Evolutionary conservation across 352 stramenopile genomes (phyloP), one percentile per base, ranked within the genome.

Genomic region (Aphanomyces invadans): DNA sequence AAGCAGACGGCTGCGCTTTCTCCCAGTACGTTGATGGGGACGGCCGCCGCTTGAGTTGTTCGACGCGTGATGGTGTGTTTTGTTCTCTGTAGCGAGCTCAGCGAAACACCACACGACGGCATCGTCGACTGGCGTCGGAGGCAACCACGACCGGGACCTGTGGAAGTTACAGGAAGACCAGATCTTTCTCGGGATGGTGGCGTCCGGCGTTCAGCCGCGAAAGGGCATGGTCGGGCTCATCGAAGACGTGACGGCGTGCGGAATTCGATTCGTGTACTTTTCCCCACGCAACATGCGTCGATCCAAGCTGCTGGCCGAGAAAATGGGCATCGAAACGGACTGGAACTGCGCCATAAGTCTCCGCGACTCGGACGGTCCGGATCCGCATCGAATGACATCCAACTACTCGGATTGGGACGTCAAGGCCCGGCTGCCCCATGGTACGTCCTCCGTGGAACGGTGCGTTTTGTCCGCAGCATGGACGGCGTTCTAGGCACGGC

Each of bases 341-440:
- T 99, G 96, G 96, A 99, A 99, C 76, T 98, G 95, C 66, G 96
- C 96, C 0, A 99, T 99, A 63, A 98, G 93, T 12, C 76, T 99
- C 33, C 83, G 95, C 4, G 87, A 97, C 29, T 88, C 86, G 42
- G 92, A 96, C 32, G 85, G 83, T 0, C 90, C 90, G 2, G 95
- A 99, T 71, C 83, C 89, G 2, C 92, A 98, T 78, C 80, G 96
- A 38, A 99, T 99, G 95, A 97, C 89, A 19, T 98, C 89, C 4
- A 95, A 95, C 52, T 99, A 99, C 75, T 97, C 95, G 25, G 96
- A 99, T 73, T 99, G 96, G 95, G 91, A 98, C 64, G 89, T 98
- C 17, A 98, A 98, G 68, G 94, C 94, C 26, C 84, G 93, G 10
- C 68, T 99, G 19, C 97, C 97, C 3, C 97, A 99, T 74, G 97